Percentiles rank a stretch among this genome's conserved stretches.
Evolutionary conservation across 2,329 filamentous ascomycete species (phyloP).

Genomic region (Beauveria asiatica): DNA sequence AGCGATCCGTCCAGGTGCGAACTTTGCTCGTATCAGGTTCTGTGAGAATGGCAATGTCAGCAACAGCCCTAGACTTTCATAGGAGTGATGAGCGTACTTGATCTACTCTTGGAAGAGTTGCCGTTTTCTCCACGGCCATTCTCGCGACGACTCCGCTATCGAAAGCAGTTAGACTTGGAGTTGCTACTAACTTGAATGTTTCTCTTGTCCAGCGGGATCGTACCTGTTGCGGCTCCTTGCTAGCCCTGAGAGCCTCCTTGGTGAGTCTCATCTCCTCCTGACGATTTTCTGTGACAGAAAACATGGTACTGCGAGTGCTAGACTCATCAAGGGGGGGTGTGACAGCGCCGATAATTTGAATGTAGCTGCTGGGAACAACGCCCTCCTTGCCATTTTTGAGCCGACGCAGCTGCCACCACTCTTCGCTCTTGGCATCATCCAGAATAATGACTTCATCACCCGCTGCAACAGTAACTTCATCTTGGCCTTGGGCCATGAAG

Average conservation of each 20-base stretch:
- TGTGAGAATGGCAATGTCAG: conserved; percentile 25
- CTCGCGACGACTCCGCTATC: conserved; percentile 65
- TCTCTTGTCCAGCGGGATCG: conserved; percentile 51
- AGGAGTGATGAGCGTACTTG: conserved; percentile 52
- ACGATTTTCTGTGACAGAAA: conserved; percentile 67
- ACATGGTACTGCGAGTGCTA: conserved; percentile 46
- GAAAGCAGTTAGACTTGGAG: conserved; percentile 54
- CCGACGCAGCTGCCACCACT: conserved; percentile 95
- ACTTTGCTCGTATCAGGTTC: conserved; percentile 78
- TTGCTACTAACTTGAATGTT: background rate
- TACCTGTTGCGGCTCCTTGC: conserved; percentile 56
- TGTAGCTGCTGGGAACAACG: conserved; percentile 92
- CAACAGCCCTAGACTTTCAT: background rate
- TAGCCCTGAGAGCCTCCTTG: conserved; percentile 65
- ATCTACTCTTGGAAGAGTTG: conserved; percentile 50
- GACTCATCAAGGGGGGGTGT: conserved; percentile 38
- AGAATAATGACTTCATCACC: conserved; percentile 87
- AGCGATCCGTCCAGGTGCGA: conserved; percentile 89
- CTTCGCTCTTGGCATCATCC: conserved; percentile 86
- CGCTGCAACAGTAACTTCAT: conserved; percentile 85
- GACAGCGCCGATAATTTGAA: conserved; percentile 71
- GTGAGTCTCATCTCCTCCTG: conserved; percentile 76
- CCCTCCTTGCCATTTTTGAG: conserved; percentile 90
- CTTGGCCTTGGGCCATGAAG: conserved; percentile 92
- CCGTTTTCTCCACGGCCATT: conserved; percentile 51